Evolutionary conservation across 345 rosid genomes (phyloP), one percentile per base, ranked within the genome.

Genomic region (Erodium maritimum): DNA sequence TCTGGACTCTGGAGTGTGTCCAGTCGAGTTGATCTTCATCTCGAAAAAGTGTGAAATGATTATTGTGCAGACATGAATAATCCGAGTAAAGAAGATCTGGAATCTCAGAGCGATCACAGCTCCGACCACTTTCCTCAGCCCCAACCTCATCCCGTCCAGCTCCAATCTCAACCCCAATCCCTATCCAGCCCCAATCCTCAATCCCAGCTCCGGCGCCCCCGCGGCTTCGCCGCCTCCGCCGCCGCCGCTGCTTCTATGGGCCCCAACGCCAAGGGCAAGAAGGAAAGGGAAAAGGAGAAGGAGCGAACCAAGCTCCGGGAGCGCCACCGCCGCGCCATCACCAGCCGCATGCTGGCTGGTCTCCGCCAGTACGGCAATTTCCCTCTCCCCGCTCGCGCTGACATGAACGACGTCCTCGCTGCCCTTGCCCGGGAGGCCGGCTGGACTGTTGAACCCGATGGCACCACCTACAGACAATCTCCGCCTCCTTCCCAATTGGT

Each of bases 351-450:
- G 96, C 90, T 91, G 37, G 85, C 95, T 4, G 96, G 98, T 4
- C 77, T 91, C 37, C 81, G 98, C 69, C 98, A 88, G 63, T 86
- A 86, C 60, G 98, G 96, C 5, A 86, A 91, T 62, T 91, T 91
- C 61, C 95, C 95, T 5, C 90, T 91, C 14, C 98, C 96, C 5
- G 98, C 98, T 11, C 98, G 98, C 60, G 98, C 96, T 8, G 98
- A 91, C 78, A 91, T 88, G 98, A 91, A 91, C 75, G 98, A 91
- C 56, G 98, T 91, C n/a, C 81, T 91, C 22, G 95, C 98, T 17
- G 95, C 98, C 19, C 74, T 91, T 24, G 98, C 96, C 21, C 98
- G 98, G 25, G 95, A 91, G 73, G 95, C 96, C 61, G 96, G 98
- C 4, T 88, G 98, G 98, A 91, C 85, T 13, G 98, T 91, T 13